These are phyloP conservation scores for Asterella californica DNA, from an alignment of 225 moss, liverwort and hornwort species.

Conservation along the genomic window DNA sequence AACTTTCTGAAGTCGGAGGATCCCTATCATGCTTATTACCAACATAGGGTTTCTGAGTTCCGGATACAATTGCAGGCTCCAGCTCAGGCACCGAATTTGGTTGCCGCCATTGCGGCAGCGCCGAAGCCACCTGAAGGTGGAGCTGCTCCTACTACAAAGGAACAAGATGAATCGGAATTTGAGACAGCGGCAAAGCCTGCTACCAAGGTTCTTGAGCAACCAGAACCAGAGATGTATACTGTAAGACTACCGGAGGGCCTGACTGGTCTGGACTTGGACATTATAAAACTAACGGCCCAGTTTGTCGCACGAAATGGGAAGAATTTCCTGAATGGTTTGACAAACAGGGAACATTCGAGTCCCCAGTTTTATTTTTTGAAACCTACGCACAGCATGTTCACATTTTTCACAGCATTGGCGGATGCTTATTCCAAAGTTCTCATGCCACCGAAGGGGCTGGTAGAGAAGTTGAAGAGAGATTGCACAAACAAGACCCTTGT, in stretches of 20 bases:
- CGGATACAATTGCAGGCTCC: slow-evolving; percentile 73
- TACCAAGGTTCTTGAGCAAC: slow-evolving; percentile 74
- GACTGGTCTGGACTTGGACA: slow-evolving; percentile 71
- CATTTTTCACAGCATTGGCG: slow-evolving; percentile 88
- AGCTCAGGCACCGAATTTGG: slow-evolving; percentile 30
- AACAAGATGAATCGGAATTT: slow-evolving; percentile 42
- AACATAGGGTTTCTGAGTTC: slow-evolving; percentile 92
- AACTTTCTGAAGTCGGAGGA: slow-evolving; percentile 93
- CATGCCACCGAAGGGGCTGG: slow-evolving; percentile 88
- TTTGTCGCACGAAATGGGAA: slow-evolving; percentile 99
- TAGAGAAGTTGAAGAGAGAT: slow-evolving; percentile 74
- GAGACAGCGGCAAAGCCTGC: slow-evolving; percentile 54
- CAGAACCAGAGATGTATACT: slow-evolving; percentile 80
- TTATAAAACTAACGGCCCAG: slow-evolving; percentile 94
- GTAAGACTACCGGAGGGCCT: slow-evolving; percentile 83
- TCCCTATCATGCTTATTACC: slow-evolving; percentile 96
- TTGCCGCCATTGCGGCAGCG: slow-evolving; percentile 34
- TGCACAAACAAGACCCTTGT: slow-evolving; percentile 76
- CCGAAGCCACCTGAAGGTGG: slow-evolving; percentile 67
- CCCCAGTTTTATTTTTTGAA: slow-evolving; percentile 90
- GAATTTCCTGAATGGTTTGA: slow-evolving; percentile 81
- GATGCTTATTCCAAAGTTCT: slow-evolving; percentile 97
- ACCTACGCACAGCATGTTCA: slow-evolving; percentile 99
- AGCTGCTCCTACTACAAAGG: slow-evolving; percentile 36
- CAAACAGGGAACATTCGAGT: slow-evolving; percentile 87